These are phyloP conservation scores for Batrachochytrium dendrobatidis DNA, from an alignment of 371 early-diverging fungal species.

Conservation along the genomic window DNA sequence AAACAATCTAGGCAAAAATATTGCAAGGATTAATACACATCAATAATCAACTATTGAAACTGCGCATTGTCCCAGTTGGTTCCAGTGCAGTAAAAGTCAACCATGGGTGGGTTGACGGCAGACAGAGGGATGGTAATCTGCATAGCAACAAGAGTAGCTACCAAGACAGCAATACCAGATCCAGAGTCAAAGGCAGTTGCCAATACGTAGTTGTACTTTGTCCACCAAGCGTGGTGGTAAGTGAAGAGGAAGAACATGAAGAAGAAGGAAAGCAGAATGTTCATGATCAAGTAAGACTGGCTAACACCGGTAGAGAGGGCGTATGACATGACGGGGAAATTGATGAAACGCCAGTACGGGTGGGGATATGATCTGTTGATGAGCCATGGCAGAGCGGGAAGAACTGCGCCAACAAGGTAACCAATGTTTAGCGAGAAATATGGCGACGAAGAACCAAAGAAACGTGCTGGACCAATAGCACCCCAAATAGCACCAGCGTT, in stretches of 20 bases:
- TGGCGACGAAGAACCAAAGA: conserved; percentile 38
- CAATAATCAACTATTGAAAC: too few relatives aligned
- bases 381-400: conserved; percentile 40
- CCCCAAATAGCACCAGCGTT: conserved; percentile 59
- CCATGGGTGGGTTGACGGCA: neutral
- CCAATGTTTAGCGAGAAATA: conserved; percentile 32
- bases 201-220: conserved; percentile 12
- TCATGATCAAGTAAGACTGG: conserved; percentile 4
- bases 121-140: neutral
- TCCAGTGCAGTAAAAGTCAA: conserved; percentile 4
- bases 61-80: neutral
- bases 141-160: neutral
- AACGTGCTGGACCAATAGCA: conserved; percentile 41
- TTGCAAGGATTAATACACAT: neutral
- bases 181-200: conserved; percentile 4
- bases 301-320: neutral
- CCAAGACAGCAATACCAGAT: neutral
- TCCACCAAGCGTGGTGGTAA: conserved; percentile 14
- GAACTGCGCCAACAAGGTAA: conserved; percentile 41
- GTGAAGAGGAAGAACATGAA: conserved; percentile 14
- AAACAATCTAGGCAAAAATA: neutral
- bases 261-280: conserved; percentile 7
- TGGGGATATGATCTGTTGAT: conserved; percentile 39
- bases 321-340: conserved; percentile 27
- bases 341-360: conserved; percentile 24